phyloP scores from a whole-genome alignment of 495 filamentous ascomycete genomes.

The Hypoxylon fragiforme region DNA sequence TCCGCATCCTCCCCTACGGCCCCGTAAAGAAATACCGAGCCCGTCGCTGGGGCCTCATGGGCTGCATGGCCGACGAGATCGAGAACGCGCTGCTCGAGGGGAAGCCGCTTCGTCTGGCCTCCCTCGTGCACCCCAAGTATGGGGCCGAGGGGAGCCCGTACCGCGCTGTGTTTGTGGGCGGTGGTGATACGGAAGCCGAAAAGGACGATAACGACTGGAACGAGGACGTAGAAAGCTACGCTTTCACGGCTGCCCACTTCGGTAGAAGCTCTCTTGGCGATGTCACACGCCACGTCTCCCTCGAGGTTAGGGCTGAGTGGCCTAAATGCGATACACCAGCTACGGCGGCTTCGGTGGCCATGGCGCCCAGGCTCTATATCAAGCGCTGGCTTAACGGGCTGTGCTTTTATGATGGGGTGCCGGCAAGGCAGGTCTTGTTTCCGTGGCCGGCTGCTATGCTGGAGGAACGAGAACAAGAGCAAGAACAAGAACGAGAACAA shows the following conservation, averaged over 20 bases:
- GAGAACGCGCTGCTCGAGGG: conserved; percentile 33
- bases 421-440: conserved; percentile 28
- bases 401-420: conserved; percentile 21
- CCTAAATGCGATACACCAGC: conserved; percentile 1
- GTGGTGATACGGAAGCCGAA: conserved; percentile 17
- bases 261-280: conserved; percentile 6
- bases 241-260: conserved; percentile 25
- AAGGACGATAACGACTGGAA: conserved; percentile 24
- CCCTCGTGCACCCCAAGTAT: conserved; percentile 23
- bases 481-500: too few species aligned
- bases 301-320: conserved; percentile 35
- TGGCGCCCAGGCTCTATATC: conserved; percentile 30
- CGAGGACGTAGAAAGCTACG: conserved; percentile 21
- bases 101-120: conserved; percentile 32
- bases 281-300: conserved; percentile 36
- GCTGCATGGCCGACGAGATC: conserved; percentile 31
- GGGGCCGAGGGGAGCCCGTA: conserved; percentile 4
- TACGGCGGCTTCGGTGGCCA: neutral
- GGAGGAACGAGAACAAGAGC: neutral
- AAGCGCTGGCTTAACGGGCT: conserved; percentile 40
- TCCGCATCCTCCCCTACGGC: neutral
- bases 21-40: too few species aligned
- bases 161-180: conserved; percentile 35
- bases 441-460: conserved; percentile 37
- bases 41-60: conserved; percentile 16